Conservation (phyloP, 2,329 filamentous ascomycete genomes). For the Neurospora crassa region DNA sequence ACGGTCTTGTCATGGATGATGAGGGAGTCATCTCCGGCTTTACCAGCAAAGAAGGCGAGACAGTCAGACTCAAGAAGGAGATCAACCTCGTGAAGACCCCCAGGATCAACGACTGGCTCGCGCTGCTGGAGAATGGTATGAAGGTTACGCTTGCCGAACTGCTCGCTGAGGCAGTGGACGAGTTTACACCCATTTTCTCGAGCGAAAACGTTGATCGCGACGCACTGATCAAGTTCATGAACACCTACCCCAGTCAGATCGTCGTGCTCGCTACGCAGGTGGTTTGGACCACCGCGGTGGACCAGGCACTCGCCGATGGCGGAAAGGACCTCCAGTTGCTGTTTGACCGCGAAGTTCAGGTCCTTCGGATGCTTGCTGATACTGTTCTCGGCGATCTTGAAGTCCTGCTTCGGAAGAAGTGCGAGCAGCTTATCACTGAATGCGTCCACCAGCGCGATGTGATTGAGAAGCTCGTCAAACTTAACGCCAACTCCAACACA, state of each 20-base stretch:
- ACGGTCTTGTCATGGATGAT: constrained; percentile 83
- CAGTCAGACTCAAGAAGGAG: constrained; percentile 76
- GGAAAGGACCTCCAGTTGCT: constrained; percentile 60
- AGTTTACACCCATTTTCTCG: constrained; percentile 71
- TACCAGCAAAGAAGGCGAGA: constrained; percentile 90
- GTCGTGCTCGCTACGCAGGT: constrained; percentile 91
- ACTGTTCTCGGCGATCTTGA: constrained; percentile 87
- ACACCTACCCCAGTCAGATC: constrained; percentile 81
- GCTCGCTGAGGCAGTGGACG: constrained; percentile 73
- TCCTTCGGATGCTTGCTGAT: constrained; percentile 76
- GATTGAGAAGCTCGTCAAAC: constrained; percentile 74
- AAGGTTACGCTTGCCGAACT: constrained; percentile 87
- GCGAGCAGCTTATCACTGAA: constrained; percentile 96
- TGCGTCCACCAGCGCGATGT: constrained; percentile 95
- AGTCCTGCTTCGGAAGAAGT: constrained; percentile 84
- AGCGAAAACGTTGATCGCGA: constrained; percentile 59
- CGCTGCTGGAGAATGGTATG: constrained; percentile 85
- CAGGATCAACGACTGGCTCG: constrained; percentile 98
- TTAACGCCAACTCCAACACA: constrained; percentile 62
- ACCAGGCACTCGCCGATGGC: constrained; percentile 63
- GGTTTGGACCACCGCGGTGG: constrained; percentile 85
- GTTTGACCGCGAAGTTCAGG: constrained; percentile 73
- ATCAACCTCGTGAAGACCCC: constrained; percentile 91
- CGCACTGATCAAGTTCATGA: constrained; percentile 71
- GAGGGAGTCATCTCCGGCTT: constrained; percentile 84